Evolutionary conservation across 306 rosid genomes (phyloP), one percentile per base, ranked within the genome.

Genomic region (Ceratonia siliqua): DNA sequence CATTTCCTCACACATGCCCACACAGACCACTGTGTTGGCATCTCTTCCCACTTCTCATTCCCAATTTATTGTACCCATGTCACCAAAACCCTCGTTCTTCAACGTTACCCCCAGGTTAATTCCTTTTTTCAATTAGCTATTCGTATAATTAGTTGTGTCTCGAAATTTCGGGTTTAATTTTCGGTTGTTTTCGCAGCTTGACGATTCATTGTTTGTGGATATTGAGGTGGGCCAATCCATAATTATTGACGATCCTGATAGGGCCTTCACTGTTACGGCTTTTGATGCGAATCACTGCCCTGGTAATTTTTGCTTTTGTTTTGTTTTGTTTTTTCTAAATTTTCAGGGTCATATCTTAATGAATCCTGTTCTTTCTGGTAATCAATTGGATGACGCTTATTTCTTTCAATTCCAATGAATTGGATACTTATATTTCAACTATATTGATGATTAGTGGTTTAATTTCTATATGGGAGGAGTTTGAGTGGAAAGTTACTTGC

Each of bases 1-100:
- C 92, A 85, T 78, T 92, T 92, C 85, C 81, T 92, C 3, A 88
- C 91, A 15, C 98, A 92, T 74, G 96, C 98, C 18, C 98, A 90
- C 85, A 82, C 72, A 71, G 98, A 92, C 52, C 94, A 92, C 72
- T 78, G 91, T 12, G n/a, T 73, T 32, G 85, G 82, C 10, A 88
- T 90, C 83, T 56, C 82, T 71, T 49, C 89, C 58, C 74, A 74
- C 54, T 80, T 32, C 46, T 86, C 92, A 22, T 86, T 72, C 79
- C 97, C 96, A 0, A 88, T 87, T 69, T 90, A 83, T 85, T 88
- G 78, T 20, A 78, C 96, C 28, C 72, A 0, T 73, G 76, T 89
- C 83, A 92, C 97, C 77, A 88, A 82, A 75, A 55, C 86, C 67
- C 87, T 92, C 3, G 55, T 92, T 38, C 86, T 79, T 22, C 93